Evolutionary conservation across 2,329 filamentous ascomycete genomes (phyloP).

Genomic region (Ceratocystis destructans): DNA sequence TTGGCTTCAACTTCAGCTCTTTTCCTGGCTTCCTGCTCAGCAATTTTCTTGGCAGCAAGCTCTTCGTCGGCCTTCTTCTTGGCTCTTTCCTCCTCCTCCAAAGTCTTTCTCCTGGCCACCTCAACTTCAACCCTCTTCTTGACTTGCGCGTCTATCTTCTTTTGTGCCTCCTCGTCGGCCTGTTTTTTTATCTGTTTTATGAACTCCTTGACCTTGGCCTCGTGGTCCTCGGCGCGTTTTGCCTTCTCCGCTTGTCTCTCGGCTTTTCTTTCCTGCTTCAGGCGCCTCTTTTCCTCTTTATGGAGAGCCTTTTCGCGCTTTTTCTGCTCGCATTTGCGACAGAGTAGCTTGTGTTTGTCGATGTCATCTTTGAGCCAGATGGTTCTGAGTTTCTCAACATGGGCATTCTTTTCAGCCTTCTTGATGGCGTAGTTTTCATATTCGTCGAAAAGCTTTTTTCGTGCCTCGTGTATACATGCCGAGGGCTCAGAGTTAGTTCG

Average conservation of each 20-base stretch:
- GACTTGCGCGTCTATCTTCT: neutral
- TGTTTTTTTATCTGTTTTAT: neutral
- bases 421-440: neutral
- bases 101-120: neutral
- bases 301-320: neutral
- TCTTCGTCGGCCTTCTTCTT: neutral
- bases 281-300: neutral
- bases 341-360: neutral
- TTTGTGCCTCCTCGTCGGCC: neutral
- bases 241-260: neutral
- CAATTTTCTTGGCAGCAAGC: neutral
- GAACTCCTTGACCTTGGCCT: neutral
- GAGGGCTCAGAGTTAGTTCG: neutral
- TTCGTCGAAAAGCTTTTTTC: conserved; percentile 1
- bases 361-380: neutral
- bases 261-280: neutral
- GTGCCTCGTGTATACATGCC: neutral
- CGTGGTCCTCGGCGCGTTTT: neutral
- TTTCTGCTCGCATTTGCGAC: neutral
- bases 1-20: neutral
- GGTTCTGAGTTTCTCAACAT: neutral
- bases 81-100: neutral
- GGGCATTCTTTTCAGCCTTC: neutral
- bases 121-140: neutral
- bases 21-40: neutral